phyloP scores from a whole-genome alignment of 2,329 filamentous ascomycete genomes.

The Talaromyces pinophilus region DNA sequence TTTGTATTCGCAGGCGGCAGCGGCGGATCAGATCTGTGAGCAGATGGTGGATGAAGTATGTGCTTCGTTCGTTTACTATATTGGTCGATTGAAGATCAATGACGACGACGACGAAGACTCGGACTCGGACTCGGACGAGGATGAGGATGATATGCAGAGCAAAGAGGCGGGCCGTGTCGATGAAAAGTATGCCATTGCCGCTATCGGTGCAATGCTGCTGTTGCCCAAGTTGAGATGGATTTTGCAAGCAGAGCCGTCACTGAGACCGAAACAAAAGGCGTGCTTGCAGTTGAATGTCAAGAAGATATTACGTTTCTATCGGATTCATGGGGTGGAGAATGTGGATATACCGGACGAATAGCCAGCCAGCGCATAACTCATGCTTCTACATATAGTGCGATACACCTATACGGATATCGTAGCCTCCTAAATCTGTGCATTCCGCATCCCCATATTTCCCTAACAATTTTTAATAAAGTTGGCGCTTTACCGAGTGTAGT shows the following conservation, averaged over 20 bases:
- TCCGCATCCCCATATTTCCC: no score
- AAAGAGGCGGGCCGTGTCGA: not conserved
- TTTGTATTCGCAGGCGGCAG: not conserved
- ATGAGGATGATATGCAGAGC: not conserved
- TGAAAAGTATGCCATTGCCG: not conserved
- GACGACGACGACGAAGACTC: not conserved
- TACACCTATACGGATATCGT: no score
- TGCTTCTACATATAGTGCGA: no score
- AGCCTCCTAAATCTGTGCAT: no score
- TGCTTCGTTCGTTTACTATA: slow-evolving; percentile 13
- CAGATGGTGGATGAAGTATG: slow-evolving; percentile 15
- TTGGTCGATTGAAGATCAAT: not conserved
- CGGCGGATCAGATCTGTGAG: slow-evolving; percentile 14
- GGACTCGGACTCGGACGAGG: not conserved
- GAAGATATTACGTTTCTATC: slow-evolving; percentile 8
- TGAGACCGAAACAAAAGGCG: not conserved
- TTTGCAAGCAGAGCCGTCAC: not conserved
- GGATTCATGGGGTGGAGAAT: not conserved
- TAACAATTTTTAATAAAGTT: no score
- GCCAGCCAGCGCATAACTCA: no score
- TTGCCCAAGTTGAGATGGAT: slow-evolving; percentile 17
- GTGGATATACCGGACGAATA: not conserved
- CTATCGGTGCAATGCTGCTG: slow-evolving; percentile 6
- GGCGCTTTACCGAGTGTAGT: no score
- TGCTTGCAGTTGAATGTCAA: slow-evolving; percentile 10